Evolutionary conservation across 345 rosid species (phyloP).

Genomic region (Eutrema heterophyllum): DNA sequence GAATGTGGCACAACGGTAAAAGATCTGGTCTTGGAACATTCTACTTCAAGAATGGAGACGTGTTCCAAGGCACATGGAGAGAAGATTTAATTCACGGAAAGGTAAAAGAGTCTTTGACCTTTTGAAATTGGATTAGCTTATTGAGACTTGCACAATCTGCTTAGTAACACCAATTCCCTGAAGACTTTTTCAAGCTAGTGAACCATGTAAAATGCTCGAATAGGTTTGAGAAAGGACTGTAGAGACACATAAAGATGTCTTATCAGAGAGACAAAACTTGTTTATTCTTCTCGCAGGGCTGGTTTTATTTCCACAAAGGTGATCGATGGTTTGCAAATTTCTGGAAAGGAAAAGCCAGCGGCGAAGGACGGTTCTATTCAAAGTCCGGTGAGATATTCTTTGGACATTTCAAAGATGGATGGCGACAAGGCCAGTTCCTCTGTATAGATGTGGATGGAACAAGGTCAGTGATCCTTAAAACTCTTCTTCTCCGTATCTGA

Average conservation of each 20-base stretch:
- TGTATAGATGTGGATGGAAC: slow-evolving; percentile 70
- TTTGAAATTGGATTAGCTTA: not conserved
- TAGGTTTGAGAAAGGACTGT: not conserved
- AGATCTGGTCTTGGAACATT: slow-evolving; percentile 85
- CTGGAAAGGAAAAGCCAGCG: slow-evolving; percentile 98
- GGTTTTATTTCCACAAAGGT: slow-evolving; percentile 91
- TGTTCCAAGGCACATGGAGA: slow-evolving; percentile 98
- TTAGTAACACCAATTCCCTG: not conserved
- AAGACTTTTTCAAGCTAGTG: not conserved
- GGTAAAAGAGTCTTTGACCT: slow-evolving; percentile 37
- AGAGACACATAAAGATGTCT: not conserved
- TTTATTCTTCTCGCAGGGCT: slow-evolving; percentile 49
- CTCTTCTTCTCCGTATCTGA: not conserved
- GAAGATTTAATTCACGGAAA: slow-evolving; percentile 96
- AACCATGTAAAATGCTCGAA: not conserved
- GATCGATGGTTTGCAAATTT: slow-evolving; percentile 96
- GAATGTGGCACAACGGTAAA: slow-evolving; percentile 92
- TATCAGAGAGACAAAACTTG: not conserved
- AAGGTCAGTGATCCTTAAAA: slow-evolving; percentile 44
- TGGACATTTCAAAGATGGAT: slow-evolving; percentile 87
- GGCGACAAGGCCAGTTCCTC: slow-evolving; percentile 80
- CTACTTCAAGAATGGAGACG: slow-evolving; percentile 91
- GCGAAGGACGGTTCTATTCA: slow-evolving; percentile 93
- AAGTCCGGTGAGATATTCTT: slow-evolving; percentile 73
- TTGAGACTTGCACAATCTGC: not conserved